Base-by-base conservation (phyloP, 1,284 basidiomycete genomes). In the Cutaneotrichosporon cutaneum region DNA sequence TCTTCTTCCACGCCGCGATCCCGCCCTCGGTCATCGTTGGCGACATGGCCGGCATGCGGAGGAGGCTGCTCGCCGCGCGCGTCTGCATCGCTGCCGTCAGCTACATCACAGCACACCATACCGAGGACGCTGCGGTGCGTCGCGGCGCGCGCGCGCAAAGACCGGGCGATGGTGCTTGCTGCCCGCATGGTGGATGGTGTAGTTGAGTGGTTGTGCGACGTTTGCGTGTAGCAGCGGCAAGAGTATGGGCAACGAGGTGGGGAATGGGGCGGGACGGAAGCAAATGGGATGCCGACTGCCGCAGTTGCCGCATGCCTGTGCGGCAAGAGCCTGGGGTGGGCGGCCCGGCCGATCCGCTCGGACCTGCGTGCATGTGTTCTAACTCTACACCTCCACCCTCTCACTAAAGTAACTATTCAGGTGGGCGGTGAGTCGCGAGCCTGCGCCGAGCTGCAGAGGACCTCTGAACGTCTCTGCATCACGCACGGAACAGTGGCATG, bases 21-120 rank as follows among this genome's bases (percentile, higher is more conserved):
- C 92, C 93, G 65, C 95, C 95, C 78, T 97, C 94, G 7, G 92
- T 94, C 95, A 98, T 99, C 7, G 95, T 98, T 21, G 95, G 95
- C 1, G 92, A 94, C 94, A 98, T 97, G 67, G 91, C 91, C n/a
- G 91, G 91, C 90, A 94, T 93, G 67, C 85, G 81, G 64, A 94
- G 84, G 63, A 86, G 85, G 45, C 88, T 86, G 54, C 90, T 83
- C 33, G 50, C 57, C 14, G 36, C n/a, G 9, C 57, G 50, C n/a
- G 39, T 30, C 39, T 52, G 56, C 14, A n/a, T 24, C 9, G 35
- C 47, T 58, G 47, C 14, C 21, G 48, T 58, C 24, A 58, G 47
- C 33, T 26, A 8, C 32, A 18, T 14, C 30, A 14, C 7, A 21
- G 18, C n/a, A n/a, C 51, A 22, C 3, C n/a, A 33, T 21, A 35